These are phyloP conservation scores for Hydrangea macrophylla DNA, from an alignment of 148 eudicot species.

Conservation along the genomic window DNA sequence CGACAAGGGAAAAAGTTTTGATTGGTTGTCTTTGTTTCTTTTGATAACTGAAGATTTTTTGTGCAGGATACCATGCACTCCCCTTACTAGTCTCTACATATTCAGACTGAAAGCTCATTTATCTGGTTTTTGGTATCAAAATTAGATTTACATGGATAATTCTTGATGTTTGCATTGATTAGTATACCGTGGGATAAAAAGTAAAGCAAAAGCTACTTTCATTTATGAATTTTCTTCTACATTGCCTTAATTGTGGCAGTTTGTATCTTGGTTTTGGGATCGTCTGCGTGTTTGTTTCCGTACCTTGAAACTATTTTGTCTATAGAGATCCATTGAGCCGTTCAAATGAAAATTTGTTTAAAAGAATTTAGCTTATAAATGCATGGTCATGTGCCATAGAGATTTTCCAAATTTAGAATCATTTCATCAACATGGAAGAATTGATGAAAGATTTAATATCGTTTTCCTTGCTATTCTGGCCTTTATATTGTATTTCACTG, in stretches of 20 bases:
- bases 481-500: neutral
- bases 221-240: no score
- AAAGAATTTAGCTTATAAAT: neutral
- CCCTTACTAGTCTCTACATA: neutral
- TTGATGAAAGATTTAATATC: neutral
- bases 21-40: neutral
- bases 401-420: neutral
- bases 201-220: neutral
- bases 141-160: neutral
- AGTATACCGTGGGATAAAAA: neutral
- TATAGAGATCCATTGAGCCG: neutral
- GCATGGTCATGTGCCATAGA: neutral
- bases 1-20: no score
- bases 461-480: neutral
- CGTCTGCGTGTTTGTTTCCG: neutral
- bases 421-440: neutral
- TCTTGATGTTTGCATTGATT: neutral
- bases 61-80: neutral
- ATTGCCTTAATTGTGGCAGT: neutral
- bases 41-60: neutral
- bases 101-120: neutral
- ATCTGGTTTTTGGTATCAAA: neutral
- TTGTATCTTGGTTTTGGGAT: neutral
- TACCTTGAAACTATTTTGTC: neutral
- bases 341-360: neutral